Evolutionary conservation across 352 stramenopile genomes (phyloP), one percentile per base, ranked within the genome.

Genomic region (Phytophthora fragariae): DNA sequence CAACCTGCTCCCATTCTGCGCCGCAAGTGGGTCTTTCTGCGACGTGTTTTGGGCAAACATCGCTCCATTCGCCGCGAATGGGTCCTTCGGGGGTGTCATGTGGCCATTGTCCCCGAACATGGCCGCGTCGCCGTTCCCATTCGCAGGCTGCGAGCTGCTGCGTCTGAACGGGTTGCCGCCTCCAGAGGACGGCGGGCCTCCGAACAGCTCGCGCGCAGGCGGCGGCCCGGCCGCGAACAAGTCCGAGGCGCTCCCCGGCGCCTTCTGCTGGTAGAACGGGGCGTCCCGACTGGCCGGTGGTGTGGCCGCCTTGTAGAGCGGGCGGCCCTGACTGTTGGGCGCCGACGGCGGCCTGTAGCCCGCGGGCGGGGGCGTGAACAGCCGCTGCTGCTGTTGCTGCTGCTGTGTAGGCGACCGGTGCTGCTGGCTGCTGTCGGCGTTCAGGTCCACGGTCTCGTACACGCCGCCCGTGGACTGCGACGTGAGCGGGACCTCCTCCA

Each of bases 401-500:
- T 55, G 49, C 8, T 44, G 35, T 21, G 46, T 52, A 5, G 50
- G 64, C 46, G 39, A 33, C 5, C 65, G 65, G 29, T 69, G 53
- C 60, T 74, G 65, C 11, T 77, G 65, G 50, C 61, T 66, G 53
- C 44, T 77, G 39, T 84, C 74, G 8, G 80, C 74, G 56, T 77
- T 74, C 21, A 86, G 67, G 49, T 86, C 79, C 54, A 86, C 79
- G 1, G 79, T 86, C 67, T 86, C 79, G 65, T 86, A 86, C 27
- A 71, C 67, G 21, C 52, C 63, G 37, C 77, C 75, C 12, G 62
- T 76, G 1, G 73, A 82, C 46, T 75, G 63, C 10, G 74, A 75
- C 3, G 76, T 74, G 35, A 80, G 76, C 44, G 75, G 68, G 15
- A 84, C 72, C 17, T 82, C 77, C 1, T 80, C 74, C 55, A 76